Evolutionary conservation across 306 rosid genomes (phyloP), one percentile per base, ranked within the genome.

Genomic region (Potentilla sterilis): DNA sequence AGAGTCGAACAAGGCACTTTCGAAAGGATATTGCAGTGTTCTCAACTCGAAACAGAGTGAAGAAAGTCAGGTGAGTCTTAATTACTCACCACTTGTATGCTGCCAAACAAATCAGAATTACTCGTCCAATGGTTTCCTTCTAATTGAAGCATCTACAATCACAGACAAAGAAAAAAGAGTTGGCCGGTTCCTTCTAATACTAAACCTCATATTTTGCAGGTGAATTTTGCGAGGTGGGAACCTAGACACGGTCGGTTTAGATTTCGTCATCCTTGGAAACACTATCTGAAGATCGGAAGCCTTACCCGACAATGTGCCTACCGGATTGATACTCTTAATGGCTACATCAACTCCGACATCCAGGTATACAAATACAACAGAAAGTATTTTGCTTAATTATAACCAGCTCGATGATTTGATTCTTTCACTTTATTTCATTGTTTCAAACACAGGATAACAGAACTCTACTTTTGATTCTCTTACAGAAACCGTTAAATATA

Each of bases 211-310:
- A 1, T 28, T 28, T 58, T 57, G 38, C 37, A 83, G 89, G 84
- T 80, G 10, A 87, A 87, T 81, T 81, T 85, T 70, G 93, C 89
- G 11, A 80, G 85, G 69, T 89, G 91, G 91, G 91, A 89, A 62
- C 87, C 88, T 1, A 16, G 85, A 37, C 89, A 89, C 46, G 87
- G 88, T 2, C 67, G 49, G 15, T 89, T 87, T 62, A 59, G 77
- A 77, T 85, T 76, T 51, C 75, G 66, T 14, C 84, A 89, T 70
- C 91, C 93, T 0, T 89, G 89, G 89, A 75, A 82, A 62, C 91
- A 83, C 67, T 89, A 89, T 67, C 24, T 78, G 14, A 85, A 82
- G 72, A 74, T 87, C 22, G 91, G 89, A 78, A 83, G 67, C 77
- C 62, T 85, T 6, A 77, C 81, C 4, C 80, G 88, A 15, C 81